A percentile compares a stretch with the other conserved stretches of the same genome.
Conservation (phyloP, 345 rosid species). For the Bruguiera parviflora region DNA sequence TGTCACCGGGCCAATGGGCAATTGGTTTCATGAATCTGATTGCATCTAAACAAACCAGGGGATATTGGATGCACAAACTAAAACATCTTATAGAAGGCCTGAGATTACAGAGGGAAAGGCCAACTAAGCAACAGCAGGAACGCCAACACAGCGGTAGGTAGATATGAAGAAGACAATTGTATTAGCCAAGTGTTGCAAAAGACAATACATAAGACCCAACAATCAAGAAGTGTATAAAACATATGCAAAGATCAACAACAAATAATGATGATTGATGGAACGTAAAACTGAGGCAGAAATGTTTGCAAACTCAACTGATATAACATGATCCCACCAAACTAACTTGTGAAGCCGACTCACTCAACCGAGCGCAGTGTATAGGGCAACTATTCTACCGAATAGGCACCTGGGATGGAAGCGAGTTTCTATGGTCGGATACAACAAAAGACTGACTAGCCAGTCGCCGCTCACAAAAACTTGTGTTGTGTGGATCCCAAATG, state of each 20-base stretch:
- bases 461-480: too few relatives aligned
- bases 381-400: too few relatives aligned
- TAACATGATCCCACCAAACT: too few relatives aligned
- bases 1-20: constrained; percentile 16
- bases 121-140: neutral
- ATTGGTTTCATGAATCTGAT: neutral
- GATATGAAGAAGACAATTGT: neutral
- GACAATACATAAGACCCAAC: neutral
- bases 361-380: too few relatives aligned
- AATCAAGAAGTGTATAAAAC: neutral
- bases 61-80: neutral
- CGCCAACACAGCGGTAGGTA: neutral
- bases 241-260: neutral
- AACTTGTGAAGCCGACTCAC: too few relatives aligned
- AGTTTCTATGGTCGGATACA: too few relatives aligned
- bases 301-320: too few relatives aligned
- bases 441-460: too few relatives aligned
- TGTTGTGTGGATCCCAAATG: too few relatives aligned
- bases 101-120: neutral
- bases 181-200: neutral
- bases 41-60: neutral
- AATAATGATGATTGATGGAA: neutral
- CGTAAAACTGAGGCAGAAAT: neutral
- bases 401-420: too few relatives aligned
- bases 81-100: neutral